phyloP scores from a whole-genome alignment of 2,329 filamentous ascomycete species.

The Colletotrichum horii region DNA sequence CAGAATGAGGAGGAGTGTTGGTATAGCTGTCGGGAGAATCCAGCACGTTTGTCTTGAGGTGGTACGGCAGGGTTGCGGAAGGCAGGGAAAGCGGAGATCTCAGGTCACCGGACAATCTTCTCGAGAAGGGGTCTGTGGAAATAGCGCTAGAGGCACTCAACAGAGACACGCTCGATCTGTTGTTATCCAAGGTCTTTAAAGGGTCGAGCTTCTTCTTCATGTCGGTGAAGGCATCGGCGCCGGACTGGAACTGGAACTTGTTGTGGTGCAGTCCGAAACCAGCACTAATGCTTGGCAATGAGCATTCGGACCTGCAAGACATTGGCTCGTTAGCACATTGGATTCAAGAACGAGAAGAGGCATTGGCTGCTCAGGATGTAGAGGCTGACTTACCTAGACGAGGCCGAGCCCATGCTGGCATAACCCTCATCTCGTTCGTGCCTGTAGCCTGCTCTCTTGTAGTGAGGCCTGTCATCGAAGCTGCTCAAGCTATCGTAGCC shows the following conservation, averaged over 20 bases:
- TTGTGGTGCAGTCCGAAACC: constrained; percentile 57
- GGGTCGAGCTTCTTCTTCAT: constrained; percentile 63
- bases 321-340: neutral
- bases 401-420: constrained; percentile 44
- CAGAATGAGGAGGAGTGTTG: constrained; percentile 55
- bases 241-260: constrained; percentile 52
- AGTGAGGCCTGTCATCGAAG: constrained; percentile 38
- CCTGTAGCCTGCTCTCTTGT: constrained; percentile 32
- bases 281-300: constrained; percentile 35
- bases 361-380: neutral
- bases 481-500: constrained; percentile 46
- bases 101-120: constrained; percentile 41
- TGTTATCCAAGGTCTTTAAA: constrained; percentile 48
- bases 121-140: constrained; percentile 40
- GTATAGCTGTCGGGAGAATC: constrained; percentile 49
- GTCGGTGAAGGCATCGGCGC: constrained; percentile 53
- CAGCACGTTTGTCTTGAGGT: constrained; percentile 44
- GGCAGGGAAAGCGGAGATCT: constrained; percentile 54
- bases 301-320: constrained; percentile 44
- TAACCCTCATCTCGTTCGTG: constrained; percentile 47
- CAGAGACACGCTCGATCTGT: constrained; percentile 45
- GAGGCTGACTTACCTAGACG: constrained; percentile 18
- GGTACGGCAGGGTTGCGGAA: constrained; percentile 28
- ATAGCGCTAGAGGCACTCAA: constrained; percentile 41
- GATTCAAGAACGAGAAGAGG: neutral